Evolutionary conservation across 345 rosid genomes (phyloP).

Genomic region (Laguncularia racemosa): DNA sequence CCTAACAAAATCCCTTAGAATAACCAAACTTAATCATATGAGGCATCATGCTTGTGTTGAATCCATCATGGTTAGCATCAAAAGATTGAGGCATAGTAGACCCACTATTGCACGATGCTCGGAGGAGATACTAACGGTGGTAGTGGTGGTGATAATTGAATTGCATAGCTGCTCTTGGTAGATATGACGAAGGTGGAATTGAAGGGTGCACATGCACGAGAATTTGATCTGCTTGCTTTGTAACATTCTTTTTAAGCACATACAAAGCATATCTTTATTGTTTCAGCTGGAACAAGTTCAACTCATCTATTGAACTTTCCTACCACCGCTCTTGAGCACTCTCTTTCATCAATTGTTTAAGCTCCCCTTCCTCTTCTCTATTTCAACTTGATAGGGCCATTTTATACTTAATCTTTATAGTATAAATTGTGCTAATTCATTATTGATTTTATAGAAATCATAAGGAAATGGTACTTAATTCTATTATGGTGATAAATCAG

Average conservation of each 20-base stretch:
- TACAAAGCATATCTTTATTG: constrained; percentile 17
- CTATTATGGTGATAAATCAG: too few species aligned
- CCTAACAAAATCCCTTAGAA: too few species aligned
- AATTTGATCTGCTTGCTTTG: constrained; percentile 10
- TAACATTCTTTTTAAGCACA: constrained; percentile 18
- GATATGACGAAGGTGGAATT: background rate
- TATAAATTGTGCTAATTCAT: too few species aligned
- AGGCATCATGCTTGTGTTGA: background rate
- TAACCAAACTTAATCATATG: too few species aligned
- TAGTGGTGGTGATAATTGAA: too few species aligned
- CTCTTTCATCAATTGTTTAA: constrained; percentile 10
- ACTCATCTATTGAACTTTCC: constrained; percentile 20
- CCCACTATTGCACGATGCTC: too few species aligned
- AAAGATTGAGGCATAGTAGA: background rate
- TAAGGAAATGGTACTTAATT: too few species aligned
- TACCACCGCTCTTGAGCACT: constrained; percentile 19
- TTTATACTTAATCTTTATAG: too few species aligned
- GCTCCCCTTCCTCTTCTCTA: constrained; percentile 17
- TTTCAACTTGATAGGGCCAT: too few species aligned
- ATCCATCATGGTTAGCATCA: background rate
- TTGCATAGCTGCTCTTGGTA: background rate
- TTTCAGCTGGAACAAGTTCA: constrained; percentile 13
- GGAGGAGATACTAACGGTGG: too few species aligned
- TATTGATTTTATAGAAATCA: too few species aligned
- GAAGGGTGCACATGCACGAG: constrained; percentile 6